Percentiles rank a stretch among this genome's conserved stretches.
These are phyloP conservation scores for Beauveria rudraprayagi DNA, from an alignment of 2,329 filamentous ascomycete genomes.

Conservation along the genomic window DNA sequence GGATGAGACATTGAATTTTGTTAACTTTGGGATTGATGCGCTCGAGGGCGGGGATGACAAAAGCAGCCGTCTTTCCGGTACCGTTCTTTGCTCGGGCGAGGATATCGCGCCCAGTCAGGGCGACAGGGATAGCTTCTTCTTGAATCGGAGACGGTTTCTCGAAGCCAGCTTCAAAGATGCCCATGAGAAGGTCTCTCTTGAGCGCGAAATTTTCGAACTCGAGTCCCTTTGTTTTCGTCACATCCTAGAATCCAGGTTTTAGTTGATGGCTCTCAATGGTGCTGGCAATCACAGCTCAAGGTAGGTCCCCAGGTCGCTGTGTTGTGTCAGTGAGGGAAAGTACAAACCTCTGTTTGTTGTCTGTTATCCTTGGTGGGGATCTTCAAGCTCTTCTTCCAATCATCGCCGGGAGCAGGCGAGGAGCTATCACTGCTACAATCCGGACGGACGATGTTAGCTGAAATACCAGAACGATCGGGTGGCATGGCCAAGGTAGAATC, in stretches of 20 bases:
- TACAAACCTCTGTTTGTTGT: conserved; percentile 67
- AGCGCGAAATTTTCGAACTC: conserved; percentile 97
- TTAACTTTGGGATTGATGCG: conserved; percentile 93
- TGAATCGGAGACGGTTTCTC: conserved; percentile 98
- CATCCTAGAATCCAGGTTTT: conserved; percentile 58
- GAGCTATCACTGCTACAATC: conserved; percentile 35
- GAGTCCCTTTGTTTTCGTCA: conserved; percentile 92
- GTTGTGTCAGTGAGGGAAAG: background rate
- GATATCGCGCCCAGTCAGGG: conserved; percentile 89
- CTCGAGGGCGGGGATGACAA: conserved; percentile 91
- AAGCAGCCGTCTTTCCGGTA: conserved; percentile 96
- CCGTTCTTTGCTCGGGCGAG: conserved; percentile 96
- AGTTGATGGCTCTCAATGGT: background rate
- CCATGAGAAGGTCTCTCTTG: conserved; percentile 94
- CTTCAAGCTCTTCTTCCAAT: conserved; percentile 70
- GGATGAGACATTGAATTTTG: conserved; percentile 93
- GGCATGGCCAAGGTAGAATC: conserved; percentile 11
- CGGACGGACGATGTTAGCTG: conserved; percentile 25
- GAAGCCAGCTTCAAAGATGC: conserved; percentile 97
- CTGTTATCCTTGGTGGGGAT: conserved; percentile 66
- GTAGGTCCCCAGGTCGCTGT: background rate
- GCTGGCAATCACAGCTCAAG: background rate
- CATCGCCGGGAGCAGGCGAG: conserved; percentile 36
- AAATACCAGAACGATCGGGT: conserved; percentile 11
- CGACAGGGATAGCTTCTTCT: conserved; percentile 97